Percentiles rank a stretch among this genome's conserved stretches.
phyloP scores from a whole-genome alignment of 2,329 filamentous ascomycete species.

The Phoma sp. region DNA sequence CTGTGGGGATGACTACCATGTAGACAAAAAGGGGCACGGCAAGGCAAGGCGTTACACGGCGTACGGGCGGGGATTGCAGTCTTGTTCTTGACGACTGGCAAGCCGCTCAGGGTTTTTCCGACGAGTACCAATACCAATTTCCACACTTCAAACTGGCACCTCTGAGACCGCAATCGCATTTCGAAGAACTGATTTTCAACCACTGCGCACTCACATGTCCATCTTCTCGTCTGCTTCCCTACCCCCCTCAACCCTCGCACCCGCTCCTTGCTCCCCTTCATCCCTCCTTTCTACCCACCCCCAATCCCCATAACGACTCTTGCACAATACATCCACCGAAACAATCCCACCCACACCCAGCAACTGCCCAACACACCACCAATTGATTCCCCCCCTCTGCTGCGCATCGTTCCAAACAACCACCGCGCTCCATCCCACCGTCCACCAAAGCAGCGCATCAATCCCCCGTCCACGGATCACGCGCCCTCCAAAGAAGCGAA shows the following conservation, averaged over 20 bases:
- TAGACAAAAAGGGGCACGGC: conserved; percentile 11
- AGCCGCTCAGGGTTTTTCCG: conserved; percentile 6
- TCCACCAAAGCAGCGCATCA: too few species aligned
- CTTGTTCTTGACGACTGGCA: background rate
- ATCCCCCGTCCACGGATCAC: too few species aligned
- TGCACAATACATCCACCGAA: too few species aligned
- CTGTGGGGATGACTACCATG: conserved; percentile 9
- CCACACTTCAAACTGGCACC: conserved; percentile 4
- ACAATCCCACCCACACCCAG: too few species aligned
- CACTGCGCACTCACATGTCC: background rate
- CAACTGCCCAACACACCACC: too few species aligned
- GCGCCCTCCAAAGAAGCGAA: too few species aligned
- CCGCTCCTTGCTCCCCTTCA: background rate
- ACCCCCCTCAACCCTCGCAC: background rate
- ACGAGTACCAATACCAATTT: conserved; percentile 16
- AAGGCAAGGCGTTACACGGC: conserved; percentile 20
- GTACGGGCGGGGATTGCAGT: conserved; percentile 13
- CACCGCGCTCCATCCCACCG: too few species aligned
- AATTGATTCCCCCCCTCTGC: too few species aligned
- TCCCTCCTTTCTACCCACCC: background rate
- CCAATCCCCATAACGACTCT: too few species aligned
- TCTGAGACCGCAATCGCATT: background rate
- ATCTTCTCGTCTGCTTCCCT: background rate
- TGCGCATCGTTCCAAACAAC: too few species aligned
- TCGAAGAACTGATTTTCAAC: background rate